Percentiles rank a stretch among this genome's conserved stretches.
phyloP scores from a whole-genome alignment of 805 yeast genomes.

The Metahyphopichia silvanorum region DNA sequence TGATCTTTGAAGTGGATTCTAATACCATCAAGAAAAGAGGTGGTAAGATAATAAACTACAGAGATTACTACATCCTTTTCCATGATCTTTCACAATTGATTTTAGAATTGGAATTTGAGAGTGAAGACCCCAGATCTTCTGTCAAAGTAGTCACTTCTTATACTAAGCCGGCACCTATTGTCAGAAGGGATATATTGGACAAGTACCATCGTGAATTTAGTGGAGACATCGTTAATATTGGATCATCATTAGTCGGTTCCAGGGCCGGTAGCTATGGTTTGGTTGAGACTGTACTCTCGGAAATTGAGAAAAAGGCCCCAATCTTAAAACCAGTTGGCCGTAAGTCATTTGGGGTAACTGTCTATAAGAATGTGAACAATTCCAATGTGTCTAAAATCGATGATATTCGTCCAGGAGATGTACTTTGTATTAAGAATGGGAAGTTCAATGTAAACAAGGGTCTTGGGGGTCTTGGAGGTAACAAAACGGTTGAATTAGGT shows the following conservation, averaged over 20 bases:
- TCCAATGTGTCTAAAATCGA: slow-evolving; percentile 47
- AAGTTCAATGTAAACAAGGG: slow-evolving; percentile 70
- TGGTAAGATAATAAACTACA: slow-evolving; percentile 43
- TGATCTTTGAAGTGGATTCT: slow-evolving; percentile 66
- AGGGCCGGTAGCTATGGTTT: slow-evolving; percentile 21
- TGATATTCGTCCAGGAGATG: slow-evolving; percentile 79
- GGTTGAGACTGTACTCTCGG: slow-evolving; percentile 18
- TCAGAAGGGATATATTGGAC: slow-evolving; percentile 47
- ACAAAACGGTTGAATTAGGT: slow-evolving; percentile 53
- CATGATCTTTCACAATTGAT: slow-evolving; percentile 68
- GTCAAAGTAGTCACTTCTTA: slow-evolving; percentile 30
- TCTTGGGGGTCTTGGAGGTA: slow-evolving; percentile 15
- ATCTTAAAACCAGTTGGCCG: slow-evolving; percentile 58
- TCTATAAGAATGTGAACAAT: slow-evolving; percentile 50
- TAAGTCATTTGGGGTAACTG: slow-evolving; percentile 70
- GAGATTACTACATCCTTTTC: slow-evolving; percentile 70
- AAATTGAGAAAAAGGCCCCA: slow-evolving; percentile 8
- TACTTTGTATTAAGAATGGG: slow-evolving; percentile 72
- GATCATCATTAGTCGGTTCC: slow-evolving; percentile 31
- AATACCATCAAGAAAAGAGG: slow-evolving; percentile 54
- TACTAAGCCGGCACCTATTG: slow-evolving; percentile 40
- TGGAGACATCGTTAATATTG: slow-evolving; percentile 35
- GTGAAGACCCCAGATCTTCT: slow-evolving; percentile 50
- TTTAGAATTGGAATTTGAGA: slow-evolving; percentile 56
- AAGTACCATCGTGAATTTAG: slow-evolving; percentile 52